Conservation (phyloP, 495 filamentous ascomycete species). For the Alectoria sarmentosa region DNA sequence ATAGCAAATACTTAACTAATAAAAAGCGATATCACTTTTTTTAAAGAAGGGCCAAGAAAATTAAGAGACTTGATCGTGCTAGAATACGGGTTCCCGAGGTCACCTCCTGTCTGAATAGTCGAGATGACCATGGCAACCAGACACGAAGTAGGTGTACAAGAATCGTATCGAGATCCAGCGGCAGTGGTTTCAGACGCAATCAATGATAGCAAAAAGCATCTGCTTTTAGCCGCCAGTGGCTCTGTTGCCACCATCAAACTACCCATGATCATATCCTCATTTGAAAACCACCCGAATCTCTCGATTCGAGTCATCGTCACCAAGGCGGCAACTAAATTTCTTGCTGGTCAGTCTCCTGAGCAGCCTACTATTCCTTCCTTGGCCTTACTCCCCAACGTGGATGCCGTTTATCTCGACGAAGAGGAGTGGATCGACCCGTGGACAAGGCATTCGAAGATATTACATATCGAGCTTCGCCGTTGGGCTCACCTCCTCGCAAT, state of each 20-base stretch:
- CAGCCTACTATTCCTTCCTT: conserved; percentile 57
- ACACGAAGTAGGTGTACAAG: too few species aligned
- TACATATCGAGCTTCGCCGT: conserved; percentile 78
- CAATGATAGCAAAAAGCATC: conserved; percentile 61
- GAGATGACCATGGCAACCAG: too few species aligned
- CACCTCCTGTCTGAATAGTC: too few species aligned
- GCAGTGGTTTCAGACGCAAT: conserved; percentile 31
- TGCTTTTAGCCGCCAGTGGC: conserved; percentile 71
- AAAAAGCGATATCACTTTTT: too few species aligned
- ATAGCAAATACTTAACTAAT: too few species aligned
- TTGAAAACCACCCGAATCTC: conserved; percentile 51
- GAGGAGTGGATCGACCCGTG: conserved; percentile 78
- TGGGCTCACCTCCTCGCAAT: conserved; percentile 79
- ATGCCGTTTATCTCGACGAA: conserved; percentile 64
- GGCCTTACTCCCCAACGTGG: conserved; percentile 49
- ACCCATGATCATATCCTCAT: conserved; percentile 56
- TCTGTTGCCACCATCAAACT: conserved; percentile 90
- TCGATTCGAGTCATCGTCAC: conserved; percentile 77
- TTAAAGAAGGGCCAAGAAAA: too few species aligned
- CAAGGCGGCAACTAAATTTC: conserved; percentile 60
- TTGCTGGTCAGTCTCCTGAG: conserved; percentile 58
- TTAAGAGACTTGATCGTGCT: too few species aligned
- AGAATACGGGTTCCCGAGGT: too few species aligned
- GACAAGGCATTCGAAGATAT: conserved; percentile 50
- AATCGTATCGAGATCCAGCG: too few species aligned